A percentile compares a stretch with the other conserved stretches of the same genome.
These are phyloP conservation scores for Plasmodium vivax DNA, from an alignment of 169 alveolate species.

Conservation along the genomic window DNA sequence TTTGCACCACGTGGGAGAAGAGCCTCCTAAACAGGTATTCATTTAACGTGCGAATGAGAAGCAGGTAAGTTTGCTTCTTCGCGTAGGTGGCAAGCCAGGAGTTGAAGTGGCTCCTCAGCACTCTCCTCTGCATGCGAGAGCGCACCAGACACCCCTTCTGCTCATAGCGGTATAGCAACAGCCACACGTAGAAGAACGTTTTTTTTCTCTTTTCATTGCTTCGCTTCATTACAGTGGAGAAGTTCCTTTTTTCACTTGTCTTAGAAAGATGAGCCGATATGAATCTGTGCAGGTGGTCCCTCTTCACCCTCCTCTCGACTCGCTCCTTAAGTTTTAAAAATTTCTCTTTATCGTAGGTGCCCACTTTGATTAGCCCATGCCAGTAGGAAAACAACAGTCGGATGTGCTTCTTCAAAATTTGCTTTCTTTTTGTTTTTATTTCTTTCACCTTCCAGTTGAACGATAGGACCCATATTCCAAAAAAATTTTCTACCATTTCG, in stretches of 20 bases:
- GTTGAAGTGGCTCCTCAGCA: not conserved
- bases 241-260: conserved; percentile 9
- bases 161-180: conserved; percentile 31
- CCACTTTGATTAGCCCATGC: conserved; percentile 32
- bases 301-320: conserved; percentile 1
- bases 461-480: conserved; percentile 43
- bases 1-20: not conserved
- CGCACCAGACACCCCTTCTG: not conserved
- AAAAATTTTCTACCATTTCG: conserved; percentile 20
- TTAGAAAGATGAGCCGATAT: not conserved
- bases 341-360: conserved; percentile 18
- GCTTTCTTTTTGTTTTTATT: conserved; percentile 27
- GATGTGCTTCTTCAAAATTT: conserved; percentile 48
- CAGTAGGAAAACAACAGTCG: conserved; percentile 42
- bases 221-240: not conserved
- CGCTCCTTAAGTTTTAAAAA: conserved; percentile 6
- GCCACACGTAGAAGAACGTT: conserved; percentile 55
- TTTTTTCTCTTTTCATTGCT: conserved; percentile 28
- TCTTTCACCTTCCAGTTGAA: conserved; percentile 39
- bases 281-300: not conserved
- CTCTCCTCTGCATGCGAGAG: not conserved
- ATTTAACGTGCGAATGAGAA: not conserved
- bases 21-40: conserved; percentile 14
- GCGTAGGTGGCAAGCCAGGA: conserved; percentile 32
- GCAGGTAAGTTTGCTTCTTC: conserved; percentile 6